Base-by-base conservation (phyloP, 106 monocot genomes). In the Platanthera zijinensis region DNA sequence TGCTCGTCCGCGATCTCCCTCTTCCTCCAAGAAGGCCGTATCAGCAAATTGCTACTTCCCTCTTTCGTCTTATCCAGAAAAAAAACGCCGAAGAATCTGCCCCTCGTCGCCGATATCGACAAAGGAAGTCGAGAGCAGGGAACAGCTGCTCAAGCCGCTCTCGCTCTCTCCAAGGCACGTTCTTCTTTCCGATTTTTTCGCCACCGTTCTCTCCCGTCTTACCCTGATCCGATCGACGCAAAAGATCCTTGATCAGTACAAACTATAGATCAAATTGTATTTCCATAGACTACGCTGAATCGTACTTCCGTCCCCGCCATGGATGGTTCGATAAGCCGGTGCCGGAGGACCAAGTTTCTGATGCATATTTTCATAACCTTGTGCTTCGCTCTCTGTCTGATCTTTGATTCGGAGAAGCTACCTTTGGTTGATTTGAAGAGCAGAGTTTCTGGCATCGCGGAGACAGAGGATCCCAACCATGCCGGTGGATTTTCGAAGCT, bases 381-480 rank as follows among this genome's bases (percentile, higher is more conserved):
- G 51, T 51, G 49, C 46, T 72, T 72, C 51, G 49, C 72, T 51
- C 18, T 72, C 4, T 51, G 72, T 72, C 49, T 72, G 72, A 51
- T 51, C 21, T 72, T 72, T 72, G 49, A 72, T 46, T 72, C 18
- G 72, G 72, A 72, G 51, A 72, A 50, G 50, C 18, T 51, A 32
- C 51, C 72, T 72, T 72, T 72, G 72, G 9, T 72, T 72, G 49
- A 50, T 72, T 72, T 51, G 2, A 72, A 51, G 72, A 72, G 51
- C 72, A 72, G 21, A 72, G 25, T 72, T 21, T 51, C 1, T 50
- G 51, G 51, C 49, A 51, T 72, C 72, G 18, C 9, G 50, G 72
- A 50, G 51, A 19, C 51, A 7, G 72, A 72, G n/a, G 72, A 50
- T 13, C 50, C 3, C 0, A 17, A 21, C 21, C 46, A 51, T 72